Percentiles rank a stretch among this genome's conserved stretches.
Conservation (phyloP, 1,139 yeast species). For the Diutina rugosa region DNA sequence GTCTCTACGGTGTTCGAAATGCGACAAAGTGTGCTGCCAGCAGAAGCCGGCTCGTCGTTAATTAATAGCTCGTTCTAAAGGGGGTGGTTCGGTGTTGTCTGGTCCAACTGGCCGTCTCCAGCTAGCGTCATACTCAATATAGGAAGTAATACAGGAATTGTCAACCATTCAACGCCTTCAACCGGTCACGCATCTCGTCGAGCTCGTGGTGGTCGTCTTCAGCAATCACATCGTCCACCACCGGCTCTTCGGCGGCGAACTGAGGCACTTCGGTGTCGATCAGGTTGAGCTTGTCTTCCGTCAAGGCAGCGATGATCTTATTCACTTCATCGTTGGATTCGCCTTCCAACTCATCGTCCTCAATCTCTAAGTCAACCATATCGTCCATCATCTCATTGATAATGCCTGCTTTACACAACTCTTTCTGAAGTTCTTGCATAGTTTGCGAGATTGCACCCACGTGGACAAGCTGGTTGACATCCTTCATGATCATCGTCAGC, state of each 20-base stretch:
- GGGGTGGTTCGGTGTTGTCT: too few relatives aligned
- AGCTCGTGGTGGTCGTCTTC: slow-evolving; percentile 60
- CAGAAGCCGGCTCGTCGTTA: background rate
- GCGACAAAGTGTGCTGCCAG: background rate
- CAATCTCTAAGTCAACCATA: slow-evolving; percentile 59
- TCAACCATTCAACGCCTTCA: slow-evolving; percentile 43
- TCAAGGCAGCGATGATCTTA: slow-evolving; percentile 31
- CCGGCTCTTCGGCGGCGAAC: background rate
- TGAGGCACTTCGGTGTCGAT: slow-evolving; percentile 29
- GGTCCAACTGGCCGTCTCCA: background rate
- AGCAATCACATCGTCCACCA: slow-evolving; percentile 13
- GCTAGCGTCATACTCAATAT: background rate
- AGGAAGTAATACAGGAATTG: background rate
- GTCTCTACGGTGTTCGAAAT: background rate
- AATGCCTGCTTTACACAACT: slow-evolving; percentile 81
- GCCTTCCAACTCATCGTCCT: slow-evolving; percentile 42
- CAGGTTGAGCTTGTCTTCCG: slow-evolving; percentile 30
- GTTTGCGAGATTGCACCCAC: slow-evolving; percentile 75
- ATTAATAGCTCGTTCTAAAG: too few relatives aligned
- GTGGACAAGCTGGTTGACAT: slow-evolving; percentile 66
- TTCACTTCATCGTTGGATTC: slow-evolving; percentile 61
- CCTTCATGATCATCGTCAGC: slow-evolving; percentile 77
- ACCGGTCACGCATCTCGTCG: slow-evolving; percentile 79
- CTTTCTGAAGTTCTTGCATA: slow-evolving; percentile 79
- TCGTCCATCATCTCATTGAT: slow-evolving; percentile 95